These are phyloP conservation scores for Helianthus tuberosus DNA, from an alignment of 129 eudicot species.

Conservation along the genomic window DNA sequence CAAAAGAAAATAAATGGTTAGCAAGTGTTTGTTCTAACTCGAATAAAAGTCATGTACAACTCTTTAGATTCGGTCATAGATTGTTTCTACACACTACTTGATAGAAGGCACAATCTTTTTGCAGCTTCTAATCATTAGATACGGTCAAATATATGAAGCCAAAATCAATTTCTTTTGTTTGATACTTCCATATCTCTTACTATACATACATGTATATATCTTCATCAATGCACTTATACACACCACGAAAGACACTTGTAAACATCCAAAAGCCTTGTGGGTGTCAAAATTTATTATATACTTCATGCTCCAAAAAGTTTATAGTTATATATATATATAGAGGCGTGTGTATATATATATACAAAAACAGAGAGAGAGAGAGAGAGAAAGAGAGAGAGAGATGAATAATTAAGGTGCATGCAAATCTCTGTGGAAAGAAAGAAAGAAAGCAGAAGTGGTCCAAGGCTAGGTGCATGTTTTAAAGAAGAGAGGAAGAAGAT, in stretches of 20 bases:
- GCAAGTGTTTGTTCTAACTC: slow-evolving; percentile 6
- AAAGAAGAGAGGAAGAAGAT: slow-evolving; percentile 43
- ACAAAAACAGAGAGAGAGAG: background rate
- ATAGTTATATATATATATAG: background rate
- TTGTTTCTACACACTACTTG: slow-evolving; percentile 24
- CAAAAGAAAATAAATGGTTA: slow-evolving; percentile 1
- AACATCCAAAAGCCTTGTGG: slow-evolving; percentile 21
- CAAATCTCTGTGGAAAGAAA: slow-evolving; percentile 44
- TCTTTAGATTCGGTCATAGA: slow-evolving; percentile 27
- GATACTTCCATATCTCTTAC: slow-evolving; percentile 22
- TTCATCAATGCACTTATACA: background rate
- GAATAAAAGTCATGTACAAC: slow-evolving; percentile 30
- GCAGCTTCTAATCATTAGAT: slow-evolving; percentile 44
- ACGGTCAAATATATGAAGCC: slow-evolving; percentile 9
- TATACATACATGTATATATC: background rate
- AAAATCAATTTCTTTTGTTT: slow-evolving; percentile 28
- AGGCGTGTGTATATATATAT: background rate
- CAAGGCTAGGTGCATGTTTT: slow-evolving; percentile 32
- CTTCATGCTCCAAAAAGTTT: slow-evolving; percentile 17
- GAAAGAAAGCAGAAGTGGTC: slow-evolving; percentile 44
- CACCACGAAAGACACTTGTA: background rate
- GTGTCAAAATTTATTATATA: slow-evolving; percentile 19
- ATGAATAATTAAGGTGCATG: slow-evolving; percentile 23
- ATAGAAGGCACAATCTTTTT: slow-evolving; percentile 30
- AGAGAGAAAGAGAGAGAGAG: slow-evolving; percentile 20